Evolutionary conservation across 2,329 filamentous ascomycete species (phyloP).

Genomic region (Fusarium continuum): DNA sequence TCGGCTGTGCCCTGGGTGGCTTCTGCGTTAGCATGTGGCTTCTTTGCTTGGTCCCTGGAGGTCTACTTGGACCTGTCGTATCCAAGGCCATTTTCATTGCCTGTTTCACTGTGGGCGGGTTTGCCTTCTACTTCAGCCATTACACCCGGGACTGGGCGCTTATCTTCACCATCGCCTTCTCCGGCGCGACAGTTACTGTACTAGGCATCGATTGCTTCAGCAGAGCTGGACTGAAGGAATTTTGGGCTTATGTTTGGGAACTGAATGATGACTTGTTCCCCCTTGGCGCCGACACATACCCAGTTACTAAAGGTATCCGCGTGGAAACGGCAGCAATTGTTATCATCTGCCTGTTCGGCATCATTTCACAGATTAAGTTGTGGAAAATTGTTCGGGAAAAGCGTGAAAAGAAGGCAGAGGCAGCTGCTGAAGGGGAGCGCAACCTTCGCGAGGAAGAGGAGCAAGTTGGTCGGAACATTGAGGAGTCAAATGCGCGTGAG

Average conservation of each 20-base stretch:
- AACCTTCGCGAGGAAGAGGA: conserved; percentile 73
- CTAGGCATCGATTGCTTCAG: conserved; percentile 93
- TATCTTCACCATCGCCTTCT: conserved; percentile 80
- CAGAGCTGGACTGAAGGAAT: conserved; percentile 90
- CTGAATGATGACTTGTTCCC: conserved; percentile 86
- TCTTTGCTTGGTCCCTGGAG: conserved; percentile 78
- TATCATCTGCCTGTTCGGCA: conserved; percentile 76
- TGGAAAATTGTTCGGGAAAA: conserved; percentile 81
- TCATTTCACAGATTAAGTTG: conserved; percentile 85
- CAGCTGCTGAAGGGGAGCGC: conserved; percentile 59
- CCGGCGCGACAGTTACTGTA: conserved; percentile 80
- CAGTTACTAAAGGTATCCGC: conserved; percentile 83
- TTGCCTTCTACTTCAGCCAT: conserved; percentile 79
- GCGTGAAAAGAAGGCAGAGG: conserved; percentile 62
- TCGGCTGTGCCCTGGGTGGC: conserved; percentile 88
- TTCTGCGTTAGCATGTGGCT: conserved; percentile 94
- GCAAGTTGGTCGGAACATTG: conserved; percentile 72
- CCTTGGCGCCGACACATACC: conserved; percentile 78
- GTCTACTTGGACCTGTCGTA: conserved; percentile 70
- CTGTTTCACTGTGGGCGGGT: conserved; percentile 72
- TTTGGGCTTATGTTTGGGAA: conserved; percentile 92
- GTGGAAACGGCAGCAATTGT: conserved; percentile 84
- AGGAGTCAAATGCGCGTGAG: conserved; percentile 69
- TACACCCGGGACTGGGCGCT: conserved; percentile 81
- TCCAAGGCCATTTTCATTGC: conserved; percentile 80